Base-by-base conservation (phyloP, 192 early-diverging fungal species). In the Geranomyces variabilis region DNA sequence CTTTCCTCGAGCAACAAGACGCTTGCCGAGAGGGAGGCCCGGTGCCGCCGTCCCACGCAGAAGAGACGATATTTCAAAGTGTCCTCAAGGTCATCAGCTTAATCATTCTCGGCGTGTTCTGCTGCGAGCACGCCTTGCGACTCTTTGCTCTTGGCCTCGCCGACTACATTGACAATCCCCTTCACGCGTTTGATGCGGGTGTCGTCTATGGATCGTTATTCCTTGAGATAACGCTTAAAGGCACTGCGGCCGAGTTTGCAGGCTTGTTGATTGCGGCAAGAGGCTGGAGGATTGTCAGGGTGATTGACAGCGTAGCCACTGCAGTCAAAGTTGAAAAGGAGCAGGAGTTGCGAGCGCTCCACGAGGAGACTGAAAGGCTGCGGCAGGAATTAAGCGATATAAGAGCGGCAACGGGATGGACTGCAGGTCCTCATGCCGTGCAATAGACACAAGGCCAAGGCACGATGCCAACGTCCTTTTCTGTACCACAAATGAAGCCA, bases 151-250 rank as follows among this genome's bases (percentile, higher is more conserved):
- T 69, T 47, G 78, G 78, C n/a, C 3, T 45, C 55, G 0, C 34
- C 9, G 75, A 74, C 71, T 80, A 65, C 47, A n/a, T 49, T 22
- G 19, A 43, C 31, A 55, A 43, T 15, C 46, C 58, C 0, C 63
- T 80, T 3, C 78, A 80, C 31, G 55, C 67, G 4, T 73, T 80
- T 30, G 78, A 80, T 56, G 70, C 71, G 5, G 30, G 53, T 1
- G 69, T 80, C 45, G 78, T 80, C 19, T 21, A 76, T 22, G 60
- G 58, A 21, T 80, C 78, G 17, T 53, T 76, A 7, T 48, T 74
- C 15, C 46, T 72, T 1, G 75, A 80, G 33, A 33, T 80, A 12
- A 29, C 41, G 1, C 48, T 76, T 41, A 48, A 65, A 17, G 74
- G 75, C 24, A 48, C 34, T 17, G 66, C 62, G 44, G 24, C 65